Evolutionary conservation across 306 rosid genomes (phyloP).

Genomic region (Senna siamea): DNA sequence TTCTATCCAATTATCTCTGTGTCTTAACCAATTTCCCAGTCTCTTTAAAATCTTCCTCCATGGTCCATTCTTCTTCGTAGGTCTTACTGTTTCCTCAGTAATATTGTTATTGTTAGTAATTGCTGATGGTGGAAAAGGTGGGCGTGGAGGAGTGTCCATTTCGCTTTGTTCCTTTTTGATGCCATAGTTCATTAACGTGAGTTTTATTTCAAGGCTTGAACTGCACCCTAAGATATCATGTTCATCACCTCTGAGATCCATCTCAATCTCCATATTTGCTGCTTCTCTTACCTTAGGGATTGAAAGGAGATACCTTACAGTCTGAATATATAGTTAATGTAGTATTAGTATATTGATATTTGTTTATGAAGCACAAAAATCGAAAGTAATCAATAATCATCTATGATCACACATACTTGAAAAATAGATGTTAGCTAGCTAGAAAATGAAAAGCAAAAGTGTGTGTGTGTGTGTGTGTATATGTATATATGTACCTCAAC

Average conservation of each 20-base stretch:
- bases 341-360: too few relatives aligned
- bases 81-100: background rate
- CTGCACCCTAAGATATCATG: too few relatives aligned
- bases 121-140: too few relatives aligned
- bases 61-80: background rate
- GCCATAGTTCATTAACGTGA: background rate
- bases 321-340: background rate
- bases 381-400: too few relatives aligned
- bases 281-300: background rate
- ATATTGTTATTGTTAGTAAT: too few relatives aligned
- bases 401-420: too few relatives aligned
- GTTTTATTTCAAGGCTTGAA: slow-evolving; percentile 1
- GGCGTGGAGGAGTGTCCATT: too few relatives aligned
- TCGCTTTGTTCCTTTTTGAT: background rate
- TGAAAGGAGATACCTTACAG: slow-evolving; percentile 10
- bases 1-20: background rate
- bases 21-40: background rate
- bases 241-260: background rate
- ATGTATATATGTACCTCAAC: background rate
- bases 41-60: background rate
- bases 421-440: too few relatives aligned
- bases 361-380: too few relatives aligned
- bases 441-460: too few relatives aligned
- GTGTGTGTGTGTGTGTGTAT: too few relatives aligned
- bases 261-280: background rate